phyloP scores from a whole-genome alignment of 139 green algal species.

The Chlamydomonas schloesseri region DNA sequence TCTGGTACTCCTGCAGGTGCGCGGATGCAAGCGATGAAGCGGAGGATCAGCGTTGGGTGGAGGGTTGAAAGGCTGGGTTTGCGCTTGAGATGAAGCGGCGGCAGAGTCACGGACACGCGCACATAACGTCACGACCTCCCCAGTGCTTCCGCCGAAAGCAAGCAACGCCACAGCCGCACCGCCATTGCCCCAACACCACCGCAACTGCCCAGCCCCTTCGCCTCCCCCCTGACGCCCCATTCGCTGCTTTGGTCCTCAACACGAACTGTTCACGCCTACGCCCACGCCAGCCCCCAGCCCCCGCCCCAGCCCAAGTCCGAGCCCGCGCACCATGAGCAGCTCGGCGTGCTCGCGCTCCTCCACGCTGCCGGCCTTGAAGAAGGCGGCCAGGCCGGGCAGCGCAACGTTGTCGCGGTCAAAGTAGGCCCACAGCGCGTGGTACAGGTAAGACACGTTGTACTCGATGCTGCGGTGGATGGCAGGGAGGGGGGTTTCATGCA shows the following conservation, averaged over 20 bases:
- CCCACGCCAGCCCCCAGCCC: not conserved
- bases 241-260: no score
- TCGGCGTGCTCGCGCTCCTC: slow-evolving; percentile 95
- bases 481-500: not conserved
- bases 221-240: no score
- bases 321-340: slow-evolving; percentile 87
- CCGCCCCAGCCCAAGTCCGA: not conserved
- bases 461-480: slow-evolving; percentile 72
- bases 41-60: not conserved
- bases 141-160: no score
- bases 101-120: no score
- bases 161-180: no score
- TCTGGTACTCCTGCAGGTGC: slow-evolving; percentile 67
- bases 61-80: no score
- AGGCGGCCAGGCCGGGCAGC: slow-evolving; percentile 89
- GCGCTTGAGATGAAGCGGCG: no score
- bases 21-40: not conserved
- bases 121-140: no score
- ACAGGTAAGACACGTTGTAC: slow-evolving; percentile 94
- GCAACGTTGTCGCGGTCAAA: slow-evolving; percentile 97
- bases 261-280: no score
- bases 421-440: slow-evolving; percentile 94
- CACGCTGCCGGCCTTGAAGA: slow-evolving; percentile 74
- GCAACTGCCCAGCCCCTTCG: no score
- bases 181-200: no score